Evolutionary conservation across 768 basidiomycete species (phyloP).

Genomic region (Podaxis pistillaris): DNA sequence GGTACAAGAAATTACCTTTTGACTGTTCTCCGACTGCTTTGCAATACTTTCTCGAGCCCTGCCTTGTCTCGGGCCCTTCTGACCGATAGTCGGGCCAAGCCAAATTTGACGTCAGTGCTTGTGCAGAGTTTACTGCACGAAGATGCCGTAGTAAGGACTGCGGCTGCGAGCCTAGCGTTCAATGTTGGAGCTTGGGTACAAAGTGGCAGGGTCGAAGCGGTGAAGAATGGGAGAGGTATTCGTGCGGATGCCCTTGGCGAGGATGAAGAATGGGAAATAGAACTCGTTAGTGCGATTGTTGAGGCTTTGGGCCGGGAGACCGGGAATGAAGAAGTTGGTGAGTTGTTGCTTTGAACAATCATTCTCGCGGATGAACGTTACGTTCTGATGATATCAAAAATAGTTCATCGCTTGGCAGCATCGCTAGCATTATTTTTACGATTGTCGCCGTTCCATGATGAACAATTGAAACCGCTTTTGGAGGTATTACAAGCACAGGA

Average conservation of each 20-base stretch:
- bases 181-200: conserved; percentile 71
- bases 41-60: conserved; percentile 62
- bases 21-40: conserved; percentile 63
- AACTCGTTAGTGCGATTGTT: conserved; percentile 79
- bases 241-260: conserved; percentile 32
- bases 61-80: conserved; percentile 42
- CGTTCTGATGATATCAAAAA: background rate
- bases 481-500: conserved; percentile 66
- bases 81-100: conserved; percentile 24
- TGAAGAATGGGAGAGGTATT: conserved; percentile 27
- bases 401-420: conserved; percentile 82
- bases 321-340: conserved; percentile 78
- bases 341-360: conserved; percentile 27
- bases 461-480: conserved; percentile 53
- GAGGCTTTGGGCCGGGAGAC: conserved; percentile 75
- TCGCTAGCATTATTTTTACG: conserved; percentile 76
- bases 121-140: conserved; percentile 67
- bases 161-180: conserved; percentile 82
- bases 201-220: conserved; percentile 48
- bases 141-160: conserved; percentile 67
- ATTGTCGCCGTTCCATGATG: conserved; percentile 66
- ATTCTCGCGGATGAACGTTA: background rate
- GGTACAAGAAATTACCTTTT: conserved; percentile 57
- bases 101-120: conserved; percentile 49
- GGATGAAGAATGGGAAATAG: conserved; percentile 82